Base-by-base conservation (phyloP, 495 filamentous ascomycete species). In the Echria macrotheca region DNA sequence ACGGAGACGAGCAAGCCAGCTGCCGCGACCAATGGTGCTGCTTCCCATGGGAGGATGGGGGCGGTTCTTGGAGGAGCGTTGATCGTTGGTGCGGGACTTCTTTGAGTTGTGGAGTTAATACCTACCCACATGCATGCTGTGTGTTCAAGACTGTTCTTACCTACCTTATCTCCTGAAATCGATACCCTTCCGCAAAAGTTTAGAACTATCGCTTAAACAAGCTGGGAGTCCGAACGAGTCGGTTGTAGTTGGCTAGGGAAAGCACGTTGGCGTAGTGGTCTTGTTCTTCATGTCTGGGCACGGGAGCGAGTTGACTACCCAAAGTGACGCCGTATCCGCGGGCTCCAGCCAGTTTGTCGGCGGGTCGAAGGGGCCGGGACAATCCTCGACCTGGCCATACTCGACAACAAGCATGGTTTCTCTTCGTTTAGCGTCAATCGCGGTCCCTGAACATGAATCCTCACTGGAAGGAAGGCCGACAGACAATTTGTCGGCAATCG, bases 381-480 rank as follows among this genome's bases (percentile, higher is more conserved):
- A 36, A 25, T 49, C 49, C 18, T 57, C 46, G 47, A 74, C 38
- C n/a, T 60, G 47, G 18, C 72, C 71, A 43, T 70, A 69, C 50
- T 73, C 71, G 29, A 74, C 57, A 1, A 74, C 63, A 1, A 75
- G 64, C 0, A 74, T 64, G 1, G 55, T 65, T 54, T 65, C 71
- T 75, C 19, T 17, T n/a, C n/a, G n/a, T n/a, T n/a, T n/a, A n/a
- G n/a, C n/a, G n/a, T n/a, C n/a, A n/a, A n/a, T n/a, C n/a, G n/a
- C n/a, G n/a, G n/a, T n/a, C n/a, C n/a, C n/a, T n/a, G n/a, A n/a
- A n/a, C n/a, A n/a, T n/a, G n/a, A 11, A 24, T 5, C 40, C 58
- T 25, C 22, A 57, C 58, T 58, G 1, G 21, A 3, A 4, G 58
- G 55, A 32, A 61, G 51, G 36, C 47, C 50, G 44, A 47, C 49